A percentile compares a stretch with the other conserved stretches of the same genome.
Conservation (phyloP, 2,329 filamentous ascomycete genomes). For the Alternaria conjuncta region DNA sequence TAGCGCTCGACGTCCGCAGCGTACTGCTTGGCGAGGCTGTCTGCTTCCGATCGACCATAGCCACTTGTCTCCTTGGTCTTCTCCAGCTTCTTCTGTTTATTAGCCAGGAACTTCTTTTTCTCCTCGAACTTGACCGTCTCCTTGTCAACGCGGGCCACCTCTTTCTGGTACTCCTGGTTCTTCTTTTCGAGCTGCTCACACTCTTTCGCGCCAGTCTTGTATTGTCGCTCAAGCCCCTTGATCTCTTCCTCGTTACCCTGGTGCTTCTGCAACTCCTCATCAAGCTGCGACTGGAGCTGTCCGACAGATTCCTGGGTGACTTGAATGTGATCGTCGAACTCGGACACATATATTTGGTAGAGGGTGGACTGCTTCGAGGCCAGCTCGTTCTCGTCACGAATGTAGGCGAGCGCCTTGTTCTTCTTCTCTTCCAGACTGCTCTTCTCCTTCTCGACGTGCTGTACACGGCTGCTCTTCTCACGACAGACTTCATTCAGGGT, state of each 20-base stretch:
- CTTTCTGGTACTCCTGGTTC: constrained; percentile 78
- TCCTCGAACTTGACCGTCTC: constrained; percentile 97
- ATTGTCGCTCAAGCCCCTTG: constrained; percentile 84
- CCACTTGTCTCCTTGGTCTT: constrained; percentile 83
- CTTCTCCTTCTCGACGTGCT: constrained; percentile 98
- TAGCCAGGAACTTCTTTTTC: constrained; percentile 90
- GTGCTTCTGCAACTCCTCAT: constrained; percentile 89
- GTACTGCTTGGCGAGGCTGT: constrained; percentile 79
- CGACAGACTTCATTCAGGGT: constrained; percentile 91
- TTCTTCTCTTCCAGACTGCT: constrained; percentile 94
- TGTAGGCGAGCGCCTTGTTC: constrained; percentile 86
- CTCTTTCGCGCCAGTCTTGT: constrained; percentile 81
- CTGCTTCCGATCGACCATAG: constrained; percentile 74
- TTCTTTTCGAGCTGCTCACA: constrained; percentile 84
- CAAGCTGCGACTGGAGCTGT: constrained; percentile 87
- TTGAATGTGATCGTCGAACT: constrained; percentile 85
- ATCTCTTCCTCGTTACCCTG: constrained; percentile 88
- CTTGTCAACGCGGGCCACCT: constrained; percentile 92
- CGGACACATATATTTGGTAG: constrained; percentile 88
- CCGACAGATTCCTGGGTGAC: constrained; percentile 88
- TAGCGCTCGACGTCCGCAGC: constrained; percentile 78
- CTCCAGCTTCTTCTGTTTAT: constrained; percentile 94
- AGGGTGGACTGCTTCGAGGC: constrained; percentile 86
- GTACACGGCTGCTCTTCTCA: constrained; percentile 93
- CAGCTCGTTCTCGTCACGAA: constrained; percentile 92